Percentiles rank a stretch among this genome's conserved stretches.
Evolutionary conservation across 2,329 filamentous ascomycete species (phyloP).

Genomic region (Ascochyta lentis): DNA sequence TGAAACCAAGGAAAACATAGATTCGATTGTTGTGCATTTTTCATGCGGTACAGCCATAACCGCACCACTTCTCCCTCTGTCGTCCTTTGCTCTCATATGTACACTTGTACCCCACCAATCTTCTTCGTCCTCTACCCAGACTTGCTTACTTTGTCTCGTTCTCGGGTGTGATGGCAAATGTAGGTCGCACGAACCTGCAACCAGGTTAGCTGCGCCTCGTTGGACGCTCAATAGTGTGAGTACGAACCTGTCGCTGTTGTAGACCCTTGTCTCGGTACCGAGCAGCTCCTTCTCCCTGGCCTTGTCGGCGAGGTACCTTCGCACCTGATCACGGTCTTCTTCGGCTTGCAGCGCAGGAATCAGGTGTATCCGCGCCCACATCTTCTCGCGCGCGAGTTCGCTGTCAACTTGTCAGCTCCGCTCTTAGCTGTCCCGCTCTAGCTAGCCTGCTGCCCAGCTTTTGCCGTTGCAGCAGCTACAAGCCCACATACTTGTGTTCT

Average conservation of each 20-base stretch:
- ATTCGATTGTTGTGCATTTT: constrained; percentile 16
- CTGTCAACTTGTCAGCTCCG: constrained; percentile 57
- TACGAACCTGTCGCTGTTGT: constrained; percentile 84
- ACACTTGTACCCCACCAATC: constrained; percentile 18
- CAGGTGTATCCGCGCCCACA: constrained; percentile 95
- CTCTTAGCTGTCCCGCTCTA: background rate
- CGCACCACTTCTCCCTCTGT: constrained; percentile 4
- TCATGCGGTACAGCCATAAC: constrained; percentile 7
- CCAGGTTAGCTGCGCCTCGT: constrained; percentile 12
- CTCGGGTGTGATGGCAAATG: constrained; percentile 75
- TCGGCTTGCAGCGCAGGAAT: constrained; percentile 94
- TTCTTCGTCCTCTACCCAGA: background rate
- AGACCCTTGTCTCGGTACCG: constrained; percentile 82
- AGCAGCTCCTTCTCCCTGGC: constrained; percentile 88
- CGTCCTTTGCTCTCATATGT: constrained; percentile 17
- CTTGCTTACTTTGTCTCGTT: constrained; percentile 63
- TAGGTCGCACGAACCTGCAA: constrained; percentile 69
- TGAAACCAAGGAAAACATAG: constrained; percentile 19
- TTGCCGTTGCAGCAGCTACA: background rate
- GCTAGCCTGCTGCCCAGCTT: background rate
- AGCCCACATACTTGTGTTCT: constrained; percentile 80
- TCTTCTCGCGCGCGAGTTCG: constrained; percentile 94
- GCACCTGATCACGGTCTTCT: constrained; percentile 92
- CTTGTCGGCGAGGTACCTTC: constrained; percentile 84
- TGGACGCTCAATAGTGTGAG: too few relatives aligned